Base-by-base conservation (phyloP, 2,329 filamentous ascomycete species). In the Raffaelea ambrosiae region DNA sequence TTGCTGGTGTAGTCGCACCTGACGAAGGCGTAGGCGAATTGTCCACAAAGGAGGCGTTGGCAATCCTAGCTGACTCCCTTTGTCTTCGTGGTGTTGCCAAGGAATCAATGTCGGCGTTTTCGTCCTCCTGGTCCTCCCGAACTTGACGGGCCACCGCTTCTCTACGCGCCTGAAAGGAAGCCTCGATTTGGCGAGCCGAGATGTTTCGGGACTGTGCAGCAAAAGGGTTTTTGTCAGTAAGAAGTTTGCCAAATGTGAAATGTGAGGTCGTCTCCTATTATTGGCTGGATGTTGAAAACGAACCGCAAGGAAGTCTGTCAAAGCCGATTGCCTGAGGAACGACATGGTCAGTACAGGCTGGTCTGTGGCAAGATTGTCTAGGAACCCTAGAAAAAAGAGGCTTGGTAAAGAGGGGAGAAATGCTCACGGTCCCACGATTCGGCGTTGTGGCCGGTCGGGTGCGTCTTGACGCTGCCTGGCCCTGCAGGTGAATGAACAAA, bases 121-220 rank as follows among this genome's bases (percentile, higher is more conserved):
- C 40, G 20, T 38, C 20, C 59, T 57, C 11, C 56, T 56, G 19
- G 51, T 59, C 62, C 44, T 60, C 62, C 39, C 54, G 62, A n/a
- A 52, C 56, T 47, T 55, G 55, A 31, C 51, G 49, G 48, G 50
- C 50, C 60, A 58, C 60, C 19, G 67, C 62, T 47, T 74, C 71
- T 45, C 72, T 66, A 42, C 76, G 69, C 33, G 63, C 61, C 29
- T 73, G 68, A 18, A 74, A 74, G 52, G 75, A 69, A 19, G 66
- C 60, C 33, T 71, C 69, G 48, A 81, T 81, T 50, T 76, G 71
- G 23, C 68, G 62, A 2, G 77, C 75, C 20, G 79, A 86, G 54
- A 88, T 88, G 57, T 87, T 87, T 62, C 86, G 82, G 3, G 83
- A 79, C 76, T 84, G 38, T 18, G 19, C 14, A 23, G n/a, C 33